phyloP scores from a whole-genome alignment of 129 eudicot genomes.

The Arctium minus region DNA sequence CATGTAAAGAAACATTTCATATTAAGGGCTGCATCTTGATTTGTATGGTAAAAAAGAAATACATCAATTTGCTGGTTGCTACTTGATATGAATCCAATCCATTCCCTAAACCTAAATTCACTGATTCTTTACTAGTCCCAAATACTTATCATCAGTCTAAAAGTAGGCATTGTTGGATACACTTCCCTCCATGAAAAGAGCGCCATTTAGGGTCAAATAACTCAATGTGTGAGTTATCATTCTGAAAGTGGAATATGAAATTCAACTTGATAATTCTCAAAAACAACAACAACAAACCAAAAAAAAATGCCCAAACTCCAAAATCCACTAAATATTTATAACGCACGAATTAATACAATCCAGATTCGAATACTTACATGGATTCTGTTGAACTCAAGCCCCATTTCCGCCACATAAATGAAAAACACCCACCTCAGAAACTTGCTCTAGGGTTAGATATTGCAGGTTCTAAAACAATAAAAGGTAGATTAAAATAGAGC shows the following conservation, averaged over 20 bases:
- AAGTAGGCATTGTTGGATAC: neutral
- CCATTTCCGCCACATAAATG: conserved; percentile 26
- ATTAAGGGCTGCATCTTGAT: neutral
- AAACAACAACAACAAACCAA: conserved; percentile 2
- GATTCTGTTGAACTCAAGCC: conserved; percentile 22
- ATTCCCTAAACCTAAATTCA: conserved; percentile 3
- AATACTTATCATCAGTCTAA: conserved; percentile 1
- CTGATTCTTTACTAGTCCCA: conserved; percentile 1
- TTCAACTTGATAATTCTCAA: neutral
- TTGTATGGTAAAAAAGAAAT: neutral
- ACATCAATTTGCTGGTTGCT: neutral
- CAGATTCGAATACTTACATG: conserved; percentile 19
- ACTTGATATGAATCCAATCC: neutral
- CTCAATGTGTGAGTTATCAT: neutral
- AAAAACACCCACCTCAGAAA: neutral
- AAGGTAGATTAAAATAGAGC: neutral
- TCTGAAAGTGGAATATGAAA: neutral
- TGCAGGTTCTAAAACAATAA: conserved; percentile 9
- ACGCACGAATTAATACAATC: neutral
- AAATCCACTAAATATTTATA: conserved; percentile 4
- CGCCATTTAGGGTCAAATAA: conserved; percentile 1
- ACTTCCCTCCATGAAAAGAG: neutral
- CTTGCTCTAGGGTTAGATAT: conserved; percentile 16
- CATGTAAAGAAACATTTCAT: neutral
- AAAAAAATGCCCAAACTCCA: neutral